Evolutionary conservation across 2,329 filamentous ascomycete genomes (phyloP), one percentile per base, ranked within the genome.

Genomic region (Diaporthe humulicola): DNA sequence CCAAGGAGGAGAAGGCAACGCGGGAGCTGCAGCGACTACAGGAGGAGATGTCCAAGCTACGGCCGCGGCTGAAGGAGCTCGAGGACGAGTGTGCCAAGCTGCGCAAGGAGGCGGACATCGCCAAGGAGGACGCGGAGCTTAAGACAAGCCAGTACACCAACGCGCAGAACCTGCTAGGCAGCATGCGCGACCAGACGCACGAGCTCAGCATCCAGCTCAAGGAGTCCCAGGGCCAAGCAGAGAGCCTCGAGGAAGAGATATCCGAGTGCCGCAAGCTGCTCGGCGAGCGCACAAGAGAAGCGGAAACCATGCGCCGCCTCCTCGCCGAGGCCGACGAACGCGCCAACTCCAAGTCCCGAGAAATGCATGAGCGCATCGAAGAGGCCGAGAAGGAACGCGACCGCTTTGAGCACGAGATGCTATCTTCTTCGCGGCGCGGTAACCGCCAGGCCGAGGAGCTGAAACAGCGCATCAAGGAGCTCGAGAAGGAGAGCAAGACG

Each of bases 351-450:
- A 94, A 95, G 80, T 90, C 98, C 25, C 92, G 95, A 38, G 96
- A 98, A 77, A 97, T 98, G 92, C 93, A 95, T 71, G 92, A 95
- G 74, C 92, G 93, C 2, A 93, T 98, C 89, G 96, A 98, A 80
- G 88, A 94, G 1, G 96, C 96, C 0, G 90, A 98, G n/a, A 96
- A 98, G 82, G 97, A 99, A 83, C 91, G 97, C 25, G 97, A 99
- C 82, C 92, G 95, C 3, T 93, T 95, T 2, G 96, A 99, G 83
- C 96, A 98, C 77, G 96, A 98, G 84, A 92, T 95, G 3, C 95
- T 92, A 79, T 93, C 92, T 0, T 89, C 94, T 66, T 94, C 93
- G 17, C 90, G 96, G 70, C 90, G 94, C 57, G 92, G 93, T 76
- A 91, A 94, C 9, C 89, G 96, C 64, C 97, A 98, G 86, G 88